Evolutionary conservation across 2,329 filamentous ascomycete genomes (phyloP).

Genomic region (Aspergillus costaricaensis): DNA sequence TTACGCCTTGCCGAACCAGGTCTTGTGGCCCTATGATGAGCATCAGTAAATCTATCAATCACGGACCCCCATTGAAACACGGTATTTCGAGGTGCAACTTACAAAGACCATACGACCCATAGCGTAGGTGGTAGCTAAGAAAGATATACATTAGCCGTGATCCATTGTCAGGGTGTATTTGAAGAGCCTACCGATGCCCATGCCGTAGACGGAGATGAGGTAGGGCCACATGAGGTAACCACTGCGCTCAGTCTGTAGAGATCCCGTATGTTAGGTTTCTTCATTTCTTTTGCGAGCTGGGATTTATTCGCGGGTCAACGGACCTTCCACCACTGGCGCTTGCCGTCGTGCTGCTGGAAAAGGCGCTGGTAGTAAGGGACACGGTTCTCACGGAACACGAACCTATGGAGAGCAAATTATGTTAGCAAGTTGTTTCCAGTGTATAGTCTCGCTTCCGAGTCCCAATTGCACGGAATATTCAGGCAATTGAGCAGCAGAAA

Average conservation of each 20-base stretch:
- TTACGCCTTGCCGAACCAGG: slow-evolving; percentile 53
- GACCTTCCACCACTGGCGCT: slow-evolving; percentile 70
- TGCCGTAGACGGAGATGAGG: slow-evolving; percentile 55
- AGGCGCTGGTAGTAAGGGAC: slow-evolving; percentile 68
- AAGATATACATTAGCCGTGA: slow-evolving; percentile 11
- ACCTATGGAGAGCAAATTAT: slow-evolving; percentile 34
- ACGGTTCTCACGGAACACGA: slow-evolving; percentile 66
- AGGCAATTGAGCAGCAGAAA: slow-evolving; percentile 21
- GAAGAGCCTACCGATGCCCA: slow-evolving; percentile 49
- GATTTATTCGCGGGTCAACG: slow-evolving; percentile 34
- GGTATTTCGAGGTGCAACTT: slow-evolving; percentile 23
- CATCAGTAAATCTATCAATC: neutral
- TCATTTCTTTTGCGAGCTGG: neutral
- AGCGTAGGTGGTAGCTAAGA: slow-evolving; percentile 42
- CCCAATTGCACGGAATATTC: slow-evolving; percentile 6
- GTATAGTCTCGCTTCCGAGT: slow-evolving; percentile 9
- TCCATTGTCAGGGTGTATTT: neutral
- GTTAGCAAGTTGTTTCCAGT: slow-evolving; percentile 21
- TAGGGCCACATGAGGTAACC: slow-evolving; percentile 62
- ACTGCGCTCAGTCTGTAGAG: slow-evolving; percentile 54
- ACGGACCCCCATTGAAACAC: neutral
- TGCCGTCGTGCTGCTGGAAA: slow-evolving; percentile 66
- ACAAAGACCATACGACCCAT: slow-evolving; percentile 49
- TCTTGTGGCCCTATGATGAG: slow-evolving; percentile 60
- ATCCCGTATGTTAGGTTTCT: slow-evolving; percentile 5